A percentile compares a stretch with the other conserved stretches of the same genome.
Conservation (phyloP, 345 rosid genomes). For the Syzygium aqueum region DNA sequence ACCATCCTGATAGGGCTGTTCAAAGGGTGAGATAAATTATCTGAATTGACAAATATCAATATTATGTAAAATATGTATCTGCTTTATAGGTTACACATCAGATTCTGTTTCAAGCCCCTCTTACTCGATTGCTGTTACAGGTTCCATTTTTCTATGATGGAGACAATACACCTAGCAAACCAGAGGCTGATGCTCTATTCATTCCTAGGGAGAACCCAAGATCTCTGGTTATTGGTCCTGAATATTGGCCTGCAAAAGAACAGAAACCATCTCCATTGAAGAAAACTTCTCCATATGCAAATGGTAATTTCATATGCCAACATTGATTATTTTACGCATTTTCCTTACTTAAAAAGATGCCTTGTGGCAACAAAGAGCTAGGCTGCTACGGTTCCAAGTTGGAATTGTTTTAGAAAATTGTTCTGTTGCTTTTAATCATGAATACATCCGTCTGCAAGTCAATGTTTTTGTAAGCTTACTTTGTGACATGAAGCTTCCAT, state of each 20-base stretch:
- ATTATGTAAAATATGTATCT: neutral
- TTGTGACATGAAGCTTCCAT: neutral
- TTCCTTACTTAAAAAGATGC: constrained; percentile 8
- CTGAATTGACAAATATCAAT: neutral
- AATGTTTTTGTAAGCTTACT: neutral
- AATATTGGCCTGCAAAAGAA: constrained; percentile 28
- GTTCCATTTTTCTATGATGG: constrained; percentile 73
- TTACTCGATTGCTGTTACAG: constrained; percentile 25
- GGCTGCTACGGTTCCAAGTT: neutral
- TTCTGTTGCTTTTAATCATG: neutral
- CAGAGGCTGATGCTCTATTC: constrained; percentile 54
- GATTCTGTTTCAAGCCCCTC: neutral
- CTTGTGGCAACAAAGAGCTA: neutral
- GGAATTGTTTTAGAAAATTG: neutral
- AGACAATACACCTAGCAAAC: constrained; percentile 61
- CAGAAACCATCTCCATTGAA: constrained; percentile 32
- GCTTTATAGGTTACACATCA: neutral
- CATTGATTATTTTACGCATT: neutral
- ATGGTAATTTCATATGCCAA: neutral
- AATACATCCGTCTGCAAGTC: neutral
- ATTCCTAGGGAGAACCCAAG: constrained; percentile 85
- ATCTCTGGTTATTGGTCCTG: constrained; percentile 63
- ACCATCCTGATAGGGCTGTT: constrained; percentile 45
- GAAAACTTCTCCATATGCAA: constrained; percentile 13
- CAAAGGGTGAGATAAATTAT: constrained; percentile 35